Evolutionary conservation across 257 asterid genomes (phyloP), one percentile per base, ranked within the genome.

Genomic region (Gentiana dahurica): DNA sequence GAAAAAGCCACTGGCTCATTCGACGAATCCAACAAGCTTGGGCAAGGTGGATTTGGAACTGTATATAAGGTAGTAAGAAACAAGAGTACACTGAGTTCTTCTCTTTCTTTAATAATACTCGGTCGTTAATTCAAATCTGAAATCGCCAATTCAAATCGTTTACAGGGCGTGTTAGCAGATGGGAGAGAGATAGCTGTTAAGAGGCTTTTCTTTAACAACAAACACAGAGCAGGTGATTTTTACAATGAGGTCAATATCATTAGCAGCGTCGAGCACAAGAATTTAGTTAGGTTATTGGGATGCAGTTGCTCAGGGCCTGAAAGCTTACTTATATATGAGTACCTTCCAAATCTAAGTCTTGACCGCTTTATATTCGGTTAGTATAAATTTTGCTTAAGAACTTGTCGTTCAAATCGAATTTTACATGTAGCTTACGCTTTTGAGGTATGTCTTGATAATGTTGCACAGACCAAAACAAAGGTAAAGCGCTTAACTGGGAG

Each of bases 221-320:
- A 78, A 72, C 91, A 90, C 43, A 81, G 98, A 79, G 96, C 89
- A 57, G 94, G 79, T 39, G 89, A 85, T 77, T 90, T 90, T 81
- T 87, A 81, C 77, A 90, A 90, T 38, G 98, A 90, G 75, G 92
- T 90, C 10, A 90, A 87, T 75, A 81, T 90, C 44, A 87, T 90
- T 69, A 90, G 95, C 62, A 84, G 94, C 6, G 76, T 90, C 13
- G 92, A 90, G 72, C 98, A 90, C 78, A 90, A 87, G 66, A 90
- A 90, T 55, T 76, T 90, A 32, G 96, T 90, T 53, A 66, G 95
- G 60, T 67, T 90, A 61, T 65, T 90, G 68, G 98, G 98, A 12
- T 90, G 98, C 81, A 82, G 95, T 56, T 84, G 96, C 67, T 77
- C 79, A 0, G 96, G 96, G 55, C 95, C 96, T n/a, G 98, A 90